These are phyloP conservation scores for Hypomyces rosellus DNA, from an alignment of 2,329 filamentous ascomycete genomes.

Conservation along the genomic window DNA sequence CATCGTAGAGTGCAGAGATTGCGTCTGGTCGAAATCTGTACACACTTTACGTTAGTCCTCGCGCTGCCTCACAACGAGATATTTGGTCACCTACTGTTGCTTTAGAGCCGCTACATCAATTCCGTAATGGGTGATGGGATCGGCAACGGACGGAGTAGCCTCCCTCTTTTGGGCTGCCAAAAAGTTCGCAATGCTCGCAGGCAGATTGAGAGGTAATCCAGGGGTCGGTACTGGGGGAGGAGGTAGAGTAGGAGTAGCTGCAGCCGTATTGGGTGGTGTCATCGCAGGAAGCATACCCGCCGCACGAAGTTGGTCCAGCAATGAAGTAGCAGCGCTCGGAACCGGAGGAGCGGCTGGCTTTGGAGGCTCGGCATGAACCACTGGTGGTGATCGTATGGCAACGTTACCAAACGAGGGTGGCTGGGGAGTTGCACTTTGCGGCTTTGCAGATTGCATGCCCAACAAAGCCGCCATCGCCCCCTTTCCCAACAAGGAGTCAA, in stretches of 20 bases:
- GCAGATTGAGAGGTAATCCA: slow-evolving; percentile 23
- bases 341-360: slow-evolving; percentile 6
- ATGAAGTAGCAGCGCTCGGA: slow-evolving; percentile 21
- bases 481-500: slow-evolving; percentile 54
- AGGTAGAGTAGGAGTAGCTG: slow-evolving; percentile 28
- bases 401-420: slow-evolving; percentile 27
- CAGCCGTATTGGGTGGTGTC: slow-evolving; percentile 30
- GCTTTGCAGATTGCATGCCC: slow-evolving; percentile 45
- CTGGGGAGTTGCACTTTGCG: slow-evolving; percentile 33
- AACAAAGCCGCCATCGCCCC: slow-evolving; percentile 55
- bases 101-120: slow-evolving; percentile 66
- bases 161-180: slow-evolving; percentile 27
- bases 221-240: slow-evolving; percentile 23
- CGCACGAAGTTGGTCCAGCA: slow-evolving; percentile 62
- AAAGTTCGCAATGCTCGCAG: slow-evolving; percentile 31
- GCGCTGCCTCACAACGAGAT: background rate
- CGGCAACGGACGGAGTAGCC: slow-evolving; percentile 18
- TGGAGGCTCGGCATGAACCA: slow-evolving; percentile 33
- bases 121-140: slow-evolving; percentile 44
- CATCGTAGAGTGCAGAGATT: slow-evolving; percentile 69
- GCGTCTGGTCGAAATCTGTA: slow-evolving; percentile 66
- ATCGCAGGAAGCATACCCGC: slow-evolving; percentile 56
- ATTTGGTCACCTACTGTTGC: slow-evolving; percentile 49
- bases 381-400: slow-evolving; percentile 45
- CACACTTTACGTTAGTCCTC: slow-evolving; percentile 12